Evolutionary conservation across 2,329 filamentous ascomycete species (phyloP).

Genomic region (Diplodia mutila): DNA sequence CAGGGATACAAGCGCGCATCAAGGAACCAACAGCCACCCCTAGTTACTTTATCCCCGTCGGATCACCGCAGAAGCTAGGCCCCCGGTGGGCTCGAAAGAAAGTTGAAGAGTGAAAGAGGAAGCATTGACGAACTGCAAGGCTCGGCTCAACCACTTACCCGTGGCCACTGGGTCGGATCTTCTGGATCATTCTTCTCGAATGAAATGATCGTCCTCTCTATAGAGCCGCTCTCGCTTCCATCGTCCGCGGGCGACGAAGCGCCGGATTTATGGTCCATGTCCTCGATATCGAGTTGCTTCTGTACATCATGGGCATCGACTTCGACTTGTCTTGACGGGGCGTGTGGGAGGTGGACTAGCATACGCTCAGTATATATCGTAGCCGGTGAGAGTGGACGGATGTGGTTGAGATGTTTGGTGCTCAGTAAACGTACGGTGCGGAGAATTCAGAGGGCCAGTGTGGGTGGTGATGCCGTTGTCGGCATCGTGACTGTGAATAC

Average conservation of each 20-base stretch:
- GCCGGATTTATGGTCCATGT: slow-evolving; percentile 35
- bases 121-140: neutral
- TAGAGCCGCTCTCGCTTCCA: slow-evolving; percentile 1
- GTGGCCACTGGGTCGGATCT: slow-evolving; percentile 50
- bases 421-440: slow-evolving; percentile 10
- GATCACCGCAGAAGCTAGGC: neutral
- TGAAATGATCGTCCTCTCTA: slow-evolving; percentile 38
- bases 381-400: too few relatives aligned
- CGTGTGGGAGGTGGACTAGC: neutral
- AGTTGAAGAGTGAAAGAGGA: neutral
- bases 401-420: neutral
- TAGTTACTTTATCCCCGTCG: neutral
- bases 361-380: neutral
- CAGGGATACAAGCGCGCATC: neutral
- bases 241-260: slow-evolving; percentile 14
- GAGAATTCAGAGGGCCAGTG: neutral
- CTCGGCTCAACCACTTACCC: slow-evolving; percentile 30
- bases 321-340: neutral
- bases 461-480: slow-evolving; percentile 4
- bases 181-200: slow-evolving; percentile 46
- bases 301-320: slow-evolving; percentile 34
- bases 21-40: neutral
- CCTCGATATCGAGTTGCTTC: slow-evolving; percentile 32
- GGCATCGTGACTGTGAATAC: neutral
- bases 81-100: neutral